Percentiles rank a stretch among this genome's conserved stretches.
Conservation (phyloP, 169 alveolate species). For the Ichthyophthirius multifiliis region DNA sequence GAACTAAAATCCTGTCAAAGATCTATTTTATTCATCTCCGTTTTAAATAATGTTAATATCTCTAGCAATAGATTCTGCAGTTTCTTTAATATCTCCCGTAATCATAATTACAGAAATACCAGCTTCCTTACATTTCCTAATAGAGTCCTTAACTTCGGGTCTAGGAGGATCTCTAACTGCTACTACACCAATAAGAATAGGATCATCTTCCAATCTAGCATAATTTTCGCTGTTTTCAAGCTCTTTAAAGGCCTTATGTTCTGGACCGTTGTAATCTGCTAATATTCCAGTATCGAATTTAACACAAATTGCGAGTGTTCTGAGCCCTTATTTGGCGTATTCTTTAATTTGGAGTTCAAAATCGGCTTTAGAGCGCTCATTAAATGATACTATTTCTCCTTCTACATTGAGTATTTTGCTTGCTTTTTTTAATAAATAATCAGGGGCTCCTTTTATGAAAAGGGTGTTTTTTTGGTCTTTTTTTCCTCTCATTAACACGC, state of each 20-base stretch:
- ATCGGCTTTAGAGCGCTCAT: constrained; percentile 68
- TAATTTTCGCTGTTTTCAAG: constrained; percentile 57
- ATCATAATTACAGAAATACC: constrained; percentile 99
- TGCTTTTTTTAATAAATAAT: constrained; percentile 88
- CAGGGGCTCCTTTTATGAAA: constrained; percentile 99
- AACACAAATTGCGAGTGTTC: constrained; percentile 80
- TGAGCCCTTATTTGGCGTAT: constrained; percentile 90
- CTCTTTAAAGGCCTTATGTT: constrained; percentile 38
- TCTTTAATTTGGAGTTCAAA: constrained; percentile 78
- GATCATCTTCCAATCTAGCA: constrained; percentile 85
- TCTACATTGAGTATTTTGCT: constrained; percentile 61
- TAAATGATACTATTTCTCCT: constrained; percentile 86
- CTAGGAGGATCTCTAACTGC: constrained; percentile 99
- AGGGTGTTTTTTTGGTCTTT: constrained; percentile 57
- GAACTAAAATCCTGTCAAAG: constrained; percentile 95
- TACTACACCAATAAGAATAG: constrained; percentile 93
- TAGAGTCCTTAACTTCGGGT: constrained; percentile 93
- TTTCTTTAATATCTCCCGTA: constrained; percentile 97
- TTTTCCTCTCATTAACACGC: constrained; percentile 78
- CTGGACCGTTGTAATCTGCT: constrained; percentile 43
- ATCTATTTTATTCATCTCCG: constrained; percentile 49
- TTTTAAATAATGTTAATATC: constrained; percentile 91
- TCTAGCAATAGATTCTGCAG: constrained; percentile 99
- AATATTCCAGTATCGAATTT: constrained; percentile 57
- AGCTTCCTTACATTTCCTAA: constrained; percentile 93